phyloP scores from a whole-genome alignment of 2,329 filamentous ascomycete genomes.

The Aplosporella prunicola region DNA sequence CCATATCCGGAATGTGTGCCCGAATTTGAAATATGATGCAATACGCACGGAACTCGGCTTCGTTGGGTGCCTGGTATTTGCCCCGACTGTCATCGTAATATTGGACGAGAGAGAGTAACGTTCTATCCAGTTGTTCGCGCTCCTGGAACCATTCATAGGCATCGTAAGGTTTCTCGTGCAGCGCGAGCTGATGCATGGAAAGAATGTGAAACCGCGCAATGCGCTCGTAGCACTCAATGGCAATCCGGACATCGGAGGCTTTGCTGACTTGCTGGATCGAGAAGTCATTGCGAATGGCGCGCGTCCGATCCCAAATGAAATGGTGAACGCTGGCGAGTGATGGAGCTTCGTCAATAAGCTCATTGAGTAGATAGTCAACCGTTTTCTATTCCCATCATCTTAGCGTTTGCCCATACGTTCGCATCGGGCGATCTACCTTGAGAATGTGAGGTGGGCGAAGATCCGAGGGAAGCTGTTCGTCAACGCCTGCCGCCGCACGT shows the following conservation, averaged over 20 bases:
- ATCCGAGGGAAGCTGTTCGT: slow-evolving; percentile 55
- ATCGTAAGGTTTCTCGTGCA: slow-evolving; percentile 22
- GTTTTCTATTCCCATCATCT: slow-evolving; percentile 22
- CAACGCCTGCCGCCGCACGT: slow-evolving; percentile 52
- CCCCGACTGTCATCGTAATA: slow-evolving; percentile 48
- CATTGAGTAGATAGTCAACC: slow-evolving; percentile 29
- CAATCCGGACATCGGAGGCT: slow-evolving; percentile 45
- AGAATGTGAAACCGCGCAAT: slow-evolving; percentile 56
- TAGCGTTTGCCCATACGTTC: slow-evolving; percentile 3
- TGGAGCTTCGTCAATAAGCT: slow-evolving; percentile 35
- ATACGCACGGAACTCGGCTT: slow-evolving; percentile 56
- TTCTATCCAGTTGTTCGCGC: slow-evolving; percentile 54
- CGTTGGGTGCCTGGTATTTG: slow-evolving; percentile 43
- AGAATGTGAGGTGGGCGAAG: slow-evolving; percentile 47
- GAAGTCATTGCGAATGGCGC: slow-evolving; percentile 56
- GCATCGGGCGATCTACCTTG: slow-evolving; percentile 17
- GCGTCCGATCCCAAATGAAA: slow-evolving; percentile 57
- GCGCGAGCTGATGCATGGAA: slow-evolving; percentile 50
- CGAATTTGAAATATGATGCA: slow-evolving; percentile 46
- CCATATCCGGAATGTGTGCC: slow-evolving; percentile 42
- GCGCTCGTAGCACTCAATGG: slow-evolving; percentile 52
- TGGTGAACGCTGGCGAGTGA: slow-evolving; percentile 45
- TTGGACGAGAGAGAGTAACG: slow-evolving; percentile 51
- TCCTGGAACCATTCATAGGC: slow-evolving; percentile 46
- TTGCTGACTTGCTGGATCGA: slow-evolving; percentile 52